These are phyloP conservation scores for Collybia sp. DNA, from an alignment of 768 basidiomycete genomes.

Conservation along the genomic window DNA sequence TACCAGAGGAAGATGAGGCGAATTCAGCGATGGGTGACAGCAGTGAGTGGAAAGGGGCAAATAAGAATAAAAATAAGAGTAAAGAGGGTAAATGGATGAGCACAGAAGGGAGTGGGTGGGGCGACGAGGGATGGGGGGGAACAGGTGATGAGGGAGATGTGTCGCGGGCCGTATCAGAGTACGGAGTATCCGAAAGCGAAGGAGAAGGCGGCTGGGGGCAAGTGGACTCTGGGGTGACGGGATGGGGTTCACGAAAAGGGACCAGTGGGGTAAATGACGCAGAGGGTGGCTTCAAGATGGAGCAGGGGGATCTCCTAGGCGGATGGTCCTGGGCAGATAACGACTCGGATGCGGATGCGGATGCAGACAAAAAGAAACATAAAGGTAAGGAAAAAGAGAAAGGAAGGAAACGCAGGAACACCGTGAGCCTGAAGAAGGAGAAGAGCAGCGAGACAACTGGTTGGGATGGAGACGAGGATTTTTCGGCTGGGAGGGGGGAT, in stretches of 20 bases:
- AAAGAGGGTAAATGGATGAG: no score
- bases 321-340: neutral
- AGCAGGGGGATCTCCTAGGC: constrained; percentile 2
- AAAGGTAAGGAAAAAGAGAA: no score
- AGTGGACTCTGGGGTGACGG: constrained; percentile 14
- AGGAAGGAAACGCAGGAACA: no score
- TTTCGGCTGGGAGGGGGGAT: no score
- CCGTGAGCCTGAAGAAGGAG: no score
- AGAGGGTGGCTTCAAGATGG: constrained; percentile 1
- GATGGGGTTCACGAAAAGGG: constrained; percentile 11
- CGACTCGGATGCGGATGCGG: no score
- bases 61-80: no score
- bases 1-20: constrained; percentile 31
- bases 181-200: constrained; percentile 17
- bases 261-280: constrained; percentile 2
- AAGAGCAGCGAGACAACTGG: no score
- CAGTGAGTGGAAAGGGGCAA: constrained; percentile 8
- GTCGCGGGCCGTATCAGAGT: constrained; percentile 35
- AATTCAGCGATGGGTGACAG: constrained; percentile 7
- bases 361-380: no score
- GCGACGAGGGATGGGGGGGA: constrained; percentile 22
- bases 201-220: constrained; percentile 17
- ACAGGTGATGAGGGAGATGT: constrained; percentile 37
- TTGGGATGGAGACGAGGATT: no score
- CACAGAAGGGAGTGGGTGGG: constrained; percentile 12